A percentile compares a stretch with the other conserved stretches of the same genome.
phyloP scores from a whole-genome alignment of 148 eudicot genomes.

The Pharnaceum exiguum region DNA sequence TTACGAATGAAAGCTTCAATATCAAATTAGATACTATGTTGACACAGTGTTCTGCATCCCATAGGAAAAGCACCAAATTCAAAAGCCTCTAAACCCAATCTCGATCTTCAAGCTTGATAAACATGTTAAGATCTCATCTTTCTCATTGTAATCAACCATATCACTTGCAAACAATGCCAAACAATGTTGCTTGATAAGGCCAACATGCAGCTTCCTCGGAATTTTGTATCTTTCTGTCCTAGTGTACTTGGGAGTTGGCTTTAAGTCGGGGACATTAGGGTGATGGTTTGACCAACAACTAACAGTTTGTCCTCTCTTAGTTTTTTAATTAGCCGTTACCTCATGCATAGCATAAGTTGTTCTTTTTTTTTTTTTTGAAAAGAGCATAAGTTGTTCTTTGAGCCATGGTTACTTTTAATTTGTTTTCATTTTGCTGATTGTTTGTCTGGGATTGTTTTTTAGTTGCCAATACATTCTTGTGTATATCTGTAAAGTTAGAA shows the following conservation, averaged over 20 bases:
- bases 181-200: constrained; percentile 56
- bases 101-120: constrained; percentile 64
- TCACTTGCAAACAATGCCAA: constrained; percentile 54
- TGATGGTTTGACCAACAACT: constrained; percentile 24
- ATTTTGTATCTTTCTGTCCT: constrained; percentile 28
- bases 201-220: constrained; percentile 55
- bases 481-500: too few relatives aligned
- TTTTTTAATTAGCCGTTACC: too few relatives aligned
- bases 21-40: constrained; percentile 43
- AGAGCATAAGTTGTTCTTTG: too few relatives aligned
- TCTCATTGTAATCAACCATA: constrained; percentile 18
- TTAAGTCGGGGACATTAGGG: constrained; percentile 23
- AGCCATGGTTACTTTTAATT: too few relatives aligned
- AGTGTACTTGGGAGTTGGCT: constrained; percentile 29
- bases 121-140: constrained; percentile 56
- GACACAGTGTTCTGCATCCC: constrained; percentile 74
- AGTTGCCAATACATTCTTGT: too few relatives aligned
- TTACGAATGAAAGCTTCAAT: constrained; percentile 8
- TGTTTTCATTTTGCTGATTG: too few relatives aligned
- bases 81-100: constrained; percentile 76
- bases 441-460: too few relatives aligned
- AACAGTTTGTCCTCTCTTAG: too few relatives aligned
- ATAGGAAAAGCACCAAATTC: constrained; percentile 86
- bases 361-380: too few relatives aligned
- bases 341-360: too few relatives aligned